A percentile compares a stretch with the other conserved stretches of the same genome.
Conservation (phyloP, 345 rosid genomes). For the Kernera saxatilis region DNA sequence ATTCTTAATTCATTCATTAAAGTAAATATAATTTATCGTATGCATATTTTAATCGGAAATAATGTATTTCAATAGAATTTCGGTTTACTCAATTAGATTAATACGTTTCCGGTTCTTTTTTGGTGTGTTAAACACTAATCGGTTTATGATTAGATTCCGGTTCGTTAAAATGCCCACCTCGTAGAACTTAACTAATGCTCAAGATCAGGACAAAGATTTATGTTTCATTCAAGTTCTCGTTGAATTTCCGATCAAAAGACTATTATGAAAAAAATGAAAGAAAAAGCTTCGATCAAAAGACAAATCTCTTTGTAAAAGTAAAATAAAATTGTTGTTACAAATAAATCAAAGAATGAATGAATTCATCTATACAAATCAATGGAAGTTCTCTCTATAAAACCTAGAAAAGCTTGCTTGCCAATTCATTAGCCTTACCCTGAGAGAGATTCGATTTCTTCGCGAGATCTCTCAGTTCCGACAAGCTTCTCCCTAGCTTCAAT, state of each 20-base stretch:
- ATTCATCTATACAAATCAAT: slow-evolving; percentile 24
- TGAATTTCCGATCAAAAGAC: too few species aligned
- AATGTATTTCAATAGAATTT: neutral
- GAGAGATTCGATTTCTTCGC: slow-evolving; percentile 23
- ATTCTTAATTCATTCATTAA: neutral
- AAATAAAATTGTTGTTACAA: too few species aligned
- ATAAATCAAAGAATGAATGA: slow-evolving; percentile 26
- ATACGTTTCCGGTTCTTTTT: neutral
- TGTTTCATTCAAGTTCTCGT: too few species aligned
- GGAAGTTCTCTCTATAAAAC: neutral
- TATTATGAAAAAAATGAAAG: too few species aligned
- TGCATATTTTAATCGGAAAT: neutral
- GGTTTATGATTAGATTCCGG: neutral
- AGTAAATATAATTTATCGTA: too few species aligned
- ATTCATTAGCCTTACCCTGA: slow-evolving; percentile 23
- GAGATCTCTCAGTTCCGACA: slow-evolving; percentile 31
- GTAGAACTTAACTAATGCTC: too few species aligned
- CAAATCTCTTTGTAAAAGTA: too few species aligned
- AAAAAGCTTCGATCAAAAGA: too few species aligned
- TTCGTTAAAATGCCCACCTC: too few species aligned
- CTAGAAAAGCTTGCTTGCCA: slow-evolving; percentile 41
- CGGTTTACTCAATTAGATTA: too few species aligned
- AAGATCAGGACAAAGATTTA: too few species aligned
- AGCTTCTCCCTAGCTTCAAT: slow-evolving; percentile 35
- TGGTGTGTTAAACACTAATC: neutral